Conservation (phyloP, 2,329 filamentous ascomycete genomes). For the Sporothrix phasma region DNA sequence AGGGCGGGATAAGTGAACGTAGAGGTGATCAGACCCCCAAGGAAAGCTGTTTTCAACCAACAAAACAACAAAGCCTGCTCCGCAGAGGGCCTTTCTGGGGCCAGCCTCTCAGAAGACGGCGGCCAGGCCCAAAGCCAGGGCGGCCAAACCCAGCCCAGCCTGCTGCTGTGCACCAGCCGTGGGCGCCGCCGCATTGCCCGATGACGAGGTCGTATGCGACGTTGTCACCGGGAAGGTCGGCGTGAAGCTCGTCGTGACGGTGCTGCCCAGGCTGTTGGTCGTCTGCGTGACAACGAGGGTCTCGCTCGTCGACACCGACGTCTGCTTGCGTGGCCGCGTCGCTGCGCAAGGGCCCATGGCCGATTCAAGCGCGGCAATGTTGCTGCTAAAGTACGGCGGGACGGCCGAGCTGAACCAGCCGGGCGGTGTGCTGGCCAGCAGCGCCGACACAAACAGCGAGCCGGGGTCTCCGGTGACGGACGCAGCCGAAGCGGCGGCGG, state of each 20-base stretch:
- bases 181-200: conserved; percentile 11
- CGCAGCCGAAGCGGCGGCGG: conserved; percentile 18
- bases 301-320: conserved; percentile 13
- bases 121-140: conserved; percentile 10
- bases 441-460: conserved; percentile 21
- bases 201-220: conserved; percentile 3
- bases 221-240: conserved; percentile 17
- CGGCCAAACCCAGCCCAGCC: conserved; percentile 10
- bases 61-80: not conserved
- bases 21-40: no score
- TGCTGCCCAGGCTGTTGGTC: conserved; percentile 22
- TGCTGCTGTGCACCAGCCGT: not conserved
- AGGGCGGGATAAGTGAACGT: no score
- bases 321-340: not conserved
- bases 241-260: conserved; percentile 21
- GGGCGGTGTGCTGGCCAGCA: conserved; percentile 22
- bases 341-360: conserved; percentile 21
- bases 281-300: conserved; percentile 21
- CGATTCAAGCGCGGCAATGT: conserved; percentile 14
- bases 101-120: conserved; percentile 23
- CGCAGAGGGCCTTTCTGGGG: no score
- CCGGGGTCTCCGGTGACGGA: conserved; percentile 23
- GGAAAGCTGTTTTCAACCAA: no score
- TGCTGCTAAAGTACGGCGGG: conserved; percentile 10
- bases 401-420: conserved; percentile 18